These are phyloP conservation scores for Cyclotella cryptica DNA, from an alignment of 108 stramenopile species.

Conservation along the genomic window DNA sequence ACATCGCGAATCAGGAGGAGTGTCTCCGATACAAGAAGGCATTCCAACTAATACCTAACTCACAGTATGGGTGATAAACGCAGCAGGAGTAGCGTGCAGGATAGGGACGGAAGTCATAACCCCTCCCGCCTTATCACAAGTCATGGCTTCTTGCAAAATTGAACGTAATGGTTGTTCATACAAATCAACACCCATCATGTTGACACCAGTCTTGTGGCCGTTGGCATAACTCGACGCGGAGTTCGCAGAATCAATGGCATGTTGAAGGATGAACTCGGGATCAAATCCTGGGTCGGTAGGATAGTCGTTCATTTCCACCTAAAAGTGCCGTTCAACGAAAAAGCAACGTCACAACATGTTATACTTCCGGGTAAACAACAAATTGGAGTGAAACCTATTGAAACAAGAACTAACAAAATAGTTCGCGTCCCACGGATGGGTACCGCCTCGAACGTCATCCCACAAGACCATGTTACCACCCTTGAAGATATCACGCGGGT, in stretches of 20 bases:
- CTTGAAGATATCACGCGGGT: slow-evolving; percentile 44
- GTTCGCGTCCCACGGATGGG: slow-evolving; percentile 60
- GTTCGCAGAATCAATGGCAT: slow-evolving; percentile 66
- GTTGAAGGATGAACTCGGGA: slow-evolving; percentile 63
- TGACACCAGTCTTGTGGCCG: slow-evolving; percentile 58
- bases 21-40: not conserved
- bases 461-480: slow-evolving; percentile 72
- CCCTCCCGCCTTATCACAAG: slow-evolving; percentile 62
- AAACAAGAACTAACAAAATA: slow-evolving; percentile 37
- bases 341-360: too few species aligned
- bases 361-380: not conserved
- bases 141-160: slow-evolving; percentile 62
- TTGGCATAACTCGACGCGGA: slow-evolving; percentile 59
- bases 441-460: slow-evolving; percentile 60
- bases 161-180: slow-evolving; percentile 61
- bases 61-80: slow-evolving; percentile 55
- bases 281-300: slow-evolving; percentile 38
- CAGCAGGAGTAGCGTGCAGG: slow-evolving; percentile 68
- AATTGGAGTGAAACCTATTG: not conserved
- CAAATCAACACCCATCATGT: slow-evolving; percentile 52
- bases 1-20: too few species aligned
- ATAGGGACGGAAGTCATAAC: slow-evolving; percentile 65
- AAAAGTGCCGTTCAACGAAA: too few species aligned
- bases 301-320: not conserved
- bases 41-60: not conserved